A percentile compares a stretch with the other conserved stretches of the same genome.
Evolutionary conservation across 306 rosid genomes (phyloP).

Genomic region (Medicago ruthenica): DNA sequence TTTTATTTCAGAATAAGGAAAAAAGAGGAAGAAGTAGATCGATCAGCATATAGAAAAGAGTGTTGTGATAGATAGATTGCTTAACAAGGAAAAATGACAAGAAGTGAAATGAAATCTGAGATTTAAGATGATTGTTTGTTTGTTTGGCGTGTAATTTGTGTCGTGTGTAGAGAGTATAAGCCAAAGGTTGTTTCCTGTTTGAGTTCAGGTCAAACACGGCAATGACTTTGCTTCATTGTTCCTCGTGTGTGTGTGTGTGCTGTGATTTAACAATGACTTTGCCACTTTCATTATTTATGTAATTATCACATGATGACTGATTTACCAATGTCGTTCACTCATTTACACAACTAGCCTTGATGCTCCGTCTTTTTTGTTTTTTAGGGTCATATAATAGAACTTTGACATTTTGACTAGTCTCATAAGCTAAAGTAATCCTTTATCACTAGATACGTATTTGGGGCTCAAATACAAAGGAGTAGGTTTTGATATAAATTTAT

Average conservation of each 20-base stretch:
- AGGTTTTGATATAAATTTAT: no score
- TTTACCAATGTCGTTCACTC: neutral
- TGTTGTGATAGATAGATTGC: neutral
- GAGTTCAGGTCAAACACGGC: conserved; percentile 88
- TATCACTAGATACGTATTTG: no score
- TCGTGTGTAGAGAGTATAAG: conserved; percentile 41
- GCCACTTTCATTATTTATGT: neutral
- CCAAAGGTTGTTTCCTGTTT: conserved; percentile 6
- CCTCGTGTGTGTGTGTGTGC: conserved; percentile 33
- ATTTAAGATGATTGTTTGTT: neutral
- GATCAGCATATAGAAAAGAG: neutral
- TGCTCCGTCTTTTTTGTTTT: neutral
- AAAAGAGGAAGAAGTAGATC: neutral
- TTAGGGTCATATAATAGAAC: neutral
- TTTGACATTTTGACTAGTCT: conserved; percentile 15
- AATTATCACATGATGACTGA: conserved; percentile 21
- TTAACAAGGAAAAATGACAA: conserved; percentile 2
- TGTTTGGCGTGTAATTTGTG: conserved; percentile 33
- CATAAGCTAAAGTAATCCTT: neutral
- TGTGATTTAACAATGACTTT: conserved; percentile 51
- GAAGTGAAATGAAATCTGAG: conserved; percentile 16
- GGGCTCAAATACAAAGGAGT: neutral
- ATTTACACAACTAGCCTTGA: conserved; percentile 26
- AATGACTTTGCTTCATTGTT: conserved; percentile 50
- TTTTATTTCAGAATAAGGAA: neutral